Conservation (phyloP, 2,329 filamentous ascomycete genomes). For the Onygenales sp. region DNA sequence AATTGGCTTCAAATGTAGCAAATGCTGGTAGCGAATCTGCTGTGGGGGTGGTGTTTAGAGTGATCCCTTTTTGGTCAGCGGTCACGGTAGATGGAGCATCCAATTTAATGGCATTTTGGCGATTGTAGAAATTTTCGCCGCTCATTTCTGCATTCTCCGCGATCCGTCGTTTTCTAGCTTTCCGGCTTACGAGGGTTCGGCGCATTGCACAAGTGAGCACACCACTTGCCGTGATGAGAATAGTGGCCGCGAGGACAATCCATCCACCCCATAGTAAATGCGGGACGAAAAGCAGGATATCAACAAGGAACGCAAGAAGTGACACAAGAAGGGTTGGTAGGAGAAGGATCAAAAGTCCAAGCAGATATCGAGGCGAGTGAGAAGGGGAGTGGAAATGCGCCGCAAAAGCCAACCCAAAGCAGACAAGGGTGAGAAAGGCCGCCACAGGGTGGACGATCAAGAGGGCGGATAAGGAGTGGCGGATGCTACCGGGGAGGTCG, state of each 20-base stretch:
- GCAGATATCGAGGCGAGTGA: slow-evolving; percentile 81
- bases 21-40: slow-evolving; percentile 42
- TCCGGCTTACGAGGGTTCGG: slow-evolving; percentile 78
- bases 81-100: slow-evolving; percentile 46
- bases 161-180: slow-evolving; percentile 85
- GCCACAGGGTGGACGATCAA: slow-evolving; percentile 90
- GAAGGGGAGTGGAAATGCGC: slow-evolving; percentile 82
- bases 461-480: slow-evolving; percentile 69
- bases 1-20: slow-evolving; percentile 5
- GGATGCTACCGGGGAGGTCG: slow-evolving; percentile 54
- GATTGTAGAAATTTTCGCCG: slow-evolving; percentile 80
- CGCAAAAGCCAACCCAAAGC: slow-evolving; percentile 67
- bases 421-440: slow-evolving; percentile 73
- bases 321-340: slow-evolving; percentile 77
- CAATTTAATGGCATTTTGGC: slow-evolving; percentile 39
- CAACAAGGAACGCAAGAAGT: slow-evolving; percentile 80
- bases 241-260: slow-evolving; percentile 80
- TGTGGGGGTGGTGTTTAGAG: slow-evolving; percentile 47
- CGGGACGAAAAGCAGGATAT: slow-evolving; percentile 88
- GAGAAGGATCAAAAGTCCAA: slow-evolving; percentile 75
- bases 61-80: slow-evolving; percentile 44
- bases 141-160: slow-evolving; percentile 96
- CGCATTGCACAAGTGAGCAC: slow-evolving; percentile 93
- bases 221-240: slow-evolving; percentile 70
- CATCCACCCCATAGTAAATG: slow-evolving; percentile 92